Conservation (phyloP, 1,284 basidiomycete species). For the Chalciporus sp. region DNA sequence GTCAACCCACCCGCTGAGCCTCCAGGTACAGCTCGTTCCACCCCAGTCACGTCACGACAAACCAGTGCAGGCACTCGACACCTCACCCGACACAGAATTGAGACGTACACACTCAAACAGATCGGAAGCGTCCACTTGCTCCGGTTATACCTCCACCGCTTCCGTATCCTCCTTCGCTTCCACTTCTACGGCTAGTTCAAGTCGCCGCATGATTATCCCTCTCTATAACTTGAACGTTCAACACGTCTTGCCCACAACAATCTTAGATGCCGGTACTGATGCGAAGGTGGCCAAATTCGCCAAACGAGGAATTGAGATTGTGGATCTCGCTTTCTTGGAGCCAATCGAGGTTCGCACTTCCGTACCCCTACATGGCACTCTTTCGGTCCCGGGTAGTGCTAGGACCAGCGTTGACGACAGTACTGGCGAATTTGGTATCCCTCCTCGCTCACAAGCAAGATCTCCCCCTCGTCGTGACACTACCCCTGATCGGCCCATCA, state of each 20-base stretch:
- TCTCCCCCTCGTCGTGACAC: constrained; percentile 9
- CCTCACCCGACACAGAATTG: constrained; percentile 26
- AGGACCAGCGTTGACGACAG: constrained; percentile 32
- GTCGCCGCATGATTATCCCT: constrained; percentile 82
- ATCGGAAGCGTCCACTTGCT: constrained; percentile 36
- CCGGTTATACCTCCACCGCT: constrained; percentile 44
- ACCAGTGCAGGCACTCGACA: constrained; percentile 43
- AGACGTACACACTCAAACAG: constrained; percentile 44
- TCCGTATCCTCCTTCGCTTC: constrained; percentile 61
- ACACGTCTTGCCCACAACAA: constrained; percentile 88
- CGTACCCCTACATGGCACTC: constrained; percentile 7
- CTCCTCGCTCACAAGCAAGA: background rate
- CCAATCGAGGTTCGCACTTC: constrained; percentile 76
- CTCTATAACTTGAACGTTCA: constrained; percentile 94
- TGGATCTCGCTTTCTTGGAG: constrained; percentile 77
- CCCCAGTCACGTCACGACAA: constrained; percentile 49
- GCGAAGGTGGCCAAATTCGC: constrained; percentile 91
- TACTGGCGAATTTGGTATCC: constrained; percentile 23
- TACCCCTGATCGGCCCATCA: constrained; percentile 11
- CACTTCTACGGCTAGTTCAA: constrained; percentile 47
- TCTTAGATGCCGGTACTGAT: constrained; percentile 93
- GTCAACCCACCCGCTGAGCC: constrained; percentile 85
- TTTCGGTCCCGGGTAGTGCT: constrained; percentile 10
- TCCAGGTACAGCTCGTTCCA: constrained; percentile 92
- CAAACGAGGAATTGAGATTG: constrained; percentile 82